Percentiles rank a stretch among this genome's conserved stretches.
These are phyloP conservation scores for Phoma sp. DNA, from an alignment of 2,329 filamentous ascomycete genomes.

Conservation along the genomic window DNA sequence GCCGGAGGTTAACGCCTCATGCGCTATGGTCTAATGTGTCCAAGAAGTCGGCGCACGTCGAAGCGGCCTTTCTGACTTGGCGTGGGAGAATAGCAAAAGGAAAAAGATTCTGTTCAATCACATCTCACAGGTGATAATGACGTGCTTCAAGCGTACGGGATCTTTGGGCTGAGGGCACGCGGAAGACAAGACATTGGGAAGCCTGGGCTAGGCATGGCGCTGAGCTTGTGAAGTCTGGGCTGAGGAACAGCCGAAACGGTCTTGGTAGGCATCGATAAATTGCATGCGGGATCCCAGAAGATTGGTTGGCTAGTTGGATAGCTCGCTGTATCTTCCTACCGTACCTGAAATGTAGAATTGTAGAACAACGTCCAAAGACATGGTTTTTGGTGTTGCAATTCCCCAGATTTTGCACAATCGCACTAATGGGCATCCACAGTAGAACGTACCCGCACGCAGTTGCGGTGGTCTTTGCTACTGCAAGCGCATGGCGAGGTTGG, in stretches of 20 bases:
- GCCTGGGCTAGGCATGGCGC: slow-evolving; percentile 28
- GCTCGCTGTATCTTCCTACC: neutral
- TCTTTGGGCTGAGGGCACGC: slow-evolving; percentile 18
- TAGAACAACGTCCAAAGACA: neutral
- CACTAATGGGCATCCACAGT: neutral
- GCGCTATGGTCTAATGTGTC: slow-evolving; percentile 23
- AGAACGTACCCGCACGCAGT: neutral
- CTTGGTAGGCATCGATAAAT: slow-evolving; percentile 26
- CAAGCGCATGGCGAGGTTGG: slow-evolving; percentile 3
- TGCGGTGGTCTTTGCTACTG: neutral
- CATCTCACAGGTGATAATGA: slow-evolving; percentile 22
- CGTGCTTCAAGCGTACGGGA: slow-evolving; percentile 27
- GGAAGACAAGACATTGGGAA: slow-evolving; percentile 30
- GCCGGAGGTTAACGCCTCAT: slow-evolving; percentile 26
- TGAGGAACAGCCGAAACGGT: slow-evolving; percentile 22
- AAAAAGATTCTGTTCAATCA: slow-evolving; percentile 30
- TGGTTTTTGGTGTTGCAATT: neutral
- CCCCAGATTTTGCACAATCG: slow-evolving; percentile 2
- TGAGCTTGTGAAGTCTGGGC: slow-evolving; percentile 44
- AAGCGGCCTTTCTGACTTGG: slow-evolving; percentile 30
- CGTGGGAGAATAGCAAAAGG: slow-evolving; percentile 23
- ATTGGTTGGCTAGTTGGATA: slow-evolving; percentile 17
- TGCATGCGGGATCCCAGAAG: slow-evolving; percentile 15
- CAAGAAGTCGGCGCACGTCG: slow-evolving; percentile 22
- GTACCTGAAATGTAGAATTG: slow-evolving; percentile 3